phyloP scores from a whole-genome alignment of 495 filamentous ascomycete genomes.

The Podospora pseudocomata region DNA sequence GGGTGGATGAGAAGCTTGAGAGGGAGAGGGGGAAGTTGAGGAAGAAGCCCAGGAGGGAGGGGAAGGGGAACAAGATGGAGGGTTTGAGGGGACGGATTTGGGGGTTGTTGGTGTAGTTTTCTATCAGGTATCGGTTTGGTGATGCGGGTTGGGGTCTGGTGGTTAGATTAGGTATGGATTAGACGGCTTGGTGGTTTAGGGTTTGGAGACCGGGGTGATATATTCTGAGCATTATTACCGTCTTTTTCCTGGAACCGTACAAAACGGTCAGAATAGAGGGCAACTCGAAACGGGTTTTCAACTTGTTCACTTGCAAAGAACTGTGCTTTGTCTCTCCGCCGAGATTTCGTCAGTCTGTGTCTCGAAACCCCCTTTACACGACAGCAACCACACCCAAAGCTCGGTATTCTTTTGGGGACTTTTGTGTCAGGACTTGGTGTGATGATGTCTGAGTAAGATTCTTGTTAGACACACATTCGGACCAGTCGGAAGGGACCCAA shows the following conservation, averaged over 20 bases:
- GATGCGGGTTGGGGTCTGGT: not conserved
- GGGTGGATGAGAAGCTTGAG: not conserved
- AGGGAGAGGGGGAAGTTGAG: not conserved
- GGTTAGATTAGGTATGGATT: not conserved
- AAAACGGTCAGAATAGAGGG: too few species aligned
- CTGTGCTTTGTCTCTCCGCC: too few species aligned
- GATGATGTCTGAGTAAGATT: not conserved
- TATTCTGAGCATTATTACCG: not conserved
- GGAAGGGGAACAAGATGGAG: not conserved
- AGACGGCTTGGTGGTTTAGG: not conserved
- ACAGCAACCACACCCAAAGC: not conserved
- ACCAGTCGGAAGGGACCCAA: not conserved
- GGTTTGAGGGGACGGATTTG: not conserved
- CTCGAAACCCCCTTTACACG: too few species aligned
- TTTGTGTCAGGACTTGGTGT: not conserved
- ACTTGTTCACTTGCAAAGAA: too few species aligned
- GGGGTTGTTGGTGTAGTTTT: not conserved
- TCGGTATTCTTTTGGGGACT: not conserved
- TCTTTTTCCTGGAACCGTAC: too few species aligned
- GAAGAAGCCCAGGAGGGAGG: not conserved
- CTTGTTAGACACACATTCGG: not conserved
- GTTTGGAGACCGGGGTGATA: not conserved
- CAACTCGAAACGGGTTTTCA: too few species aligned
- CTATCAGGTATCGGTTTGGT: not conserved
- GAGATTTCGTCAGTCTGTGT: too few species aligned